phyloP scores from a whole-genome alignment of 345 rosid species.

The Punica granatum region DNA sequence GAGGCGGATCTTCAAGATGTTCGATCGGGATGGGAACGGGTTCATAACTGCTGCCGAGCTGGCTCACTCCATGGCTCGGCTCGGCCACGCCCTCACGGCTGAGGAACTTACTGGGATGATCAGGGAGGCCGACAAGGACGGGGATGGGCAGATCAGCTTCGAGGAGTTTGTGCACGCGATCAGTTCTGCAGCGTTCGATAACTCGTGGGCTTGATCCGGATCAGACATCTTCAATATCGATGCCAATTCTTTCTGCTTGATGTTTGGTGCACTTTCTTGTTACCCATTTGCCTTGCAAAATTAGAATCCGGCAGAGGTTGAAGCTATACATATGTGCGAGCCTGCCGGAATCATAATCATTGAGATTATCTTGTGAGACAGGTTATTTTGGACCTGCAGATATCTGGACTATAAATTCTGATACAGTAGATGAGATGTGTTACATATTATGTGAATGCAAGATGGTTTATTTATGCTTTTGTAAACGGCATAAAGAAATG shows the following conservation, averaged over 20 bases:
- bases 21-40: slow-evolving; percentile 76
- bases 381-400: background rate
- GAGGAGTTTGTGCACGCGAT: slow-evolving; percentile 73
- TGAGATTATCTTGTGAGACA: background rate
- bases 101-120: slow-evolving; percentile 93
- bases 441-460: background rate
- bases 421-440: background rate
- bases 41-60: slow-evolving; percentile 74
- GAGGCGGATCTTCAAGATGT: slow-evolving; percentile 53
- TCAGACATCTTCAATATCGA: background rate
- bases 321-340: background rate
- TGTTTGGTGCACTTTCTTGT: background rate
- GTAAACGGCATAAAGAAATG: too few species aligned
- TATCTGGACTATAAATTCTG: background rate
- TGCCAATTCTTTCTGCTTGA: background rate
- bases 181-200: slow-evolving; percentile 82
- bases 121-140: slow-evolving; percentile 86
- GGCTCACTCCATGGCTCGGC: slow-evolving; percentile 82
- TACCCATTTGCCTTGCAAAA: background rate
- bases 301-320: background rate
- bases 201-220: slow-evolving; percentile 47
- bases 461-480: background rate
- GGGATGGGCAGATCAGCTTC: slow-evolving; percentile 80
- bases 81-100: slow-evolving; percentile 72
- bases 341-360: background rate